A percentile compares a stretch with the other conserved stretches of the same genome.
phyloP scores from a whole-genome alignment of 1,139 yeast species.

The Hansenula lynferdii region DNA sequence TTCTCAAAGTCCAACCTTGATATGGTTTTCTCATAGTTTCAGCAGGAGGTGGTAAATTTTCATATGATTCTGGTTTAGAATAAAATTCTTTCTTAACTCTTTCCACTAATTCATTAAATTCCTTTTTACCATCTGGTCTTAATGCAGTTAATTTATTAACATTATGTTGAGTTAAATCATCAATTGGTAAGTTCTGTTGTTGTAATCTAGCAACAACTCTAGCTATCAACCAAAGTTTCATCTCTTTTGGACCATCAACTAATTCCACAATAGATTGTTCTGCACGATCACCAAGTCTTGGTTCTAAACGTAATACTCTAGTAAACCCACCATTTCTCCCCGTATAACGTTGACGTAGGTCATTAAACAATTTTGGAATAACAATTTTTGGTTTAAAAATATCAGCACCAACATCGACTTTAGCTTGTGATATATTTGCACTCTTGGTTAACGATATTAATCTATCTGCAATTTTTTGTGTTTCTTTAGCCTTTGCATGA shows the following conservation, averaged over 20 bases:
- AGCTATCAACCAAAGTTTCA: conserved; percentile 75
- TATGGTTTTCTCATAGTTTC: conserved; percentile 6
- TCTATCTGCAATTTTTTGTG: conserved; percentile 26
- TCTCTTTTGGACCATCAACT: conserved; percentile 74
- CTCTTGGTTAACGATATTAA: conserved; percentile 25
- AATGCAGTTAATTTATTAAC: conserved; percentile 44
- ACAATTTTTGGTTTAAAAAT: conserved; percentile 39
- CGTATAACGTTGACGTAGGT: conserved; percentile 58
- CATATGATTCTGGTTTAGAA: conserved; percentile 15
- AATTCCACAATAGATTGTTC: conserved; percentile 87
- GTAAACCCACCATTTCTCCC: conserved; percentile 79
- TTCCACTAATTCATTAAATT: conserved; percentile 61
- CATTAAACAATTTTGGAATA: conserved; percentile 60
- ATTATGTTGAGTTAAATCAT: conserved; percentile 54
- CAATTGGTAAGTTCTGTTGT: conserved; percentile 58
- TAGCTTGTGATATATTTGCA: conserved; percentile 24
- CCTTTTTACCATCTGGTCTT: conserved; percentile 45
- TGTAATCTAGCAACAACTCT: conserved; percentile 77
- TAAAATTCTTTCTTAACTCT: conserved; percentile 58
- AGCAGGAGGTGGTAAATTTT: conserved; percentile 13
- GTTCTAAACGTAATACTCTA: conserved; percentile 77
- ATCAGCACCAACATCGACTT: conserved; percentile 25
- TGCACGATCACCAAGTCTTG: conserved; percentile 86
- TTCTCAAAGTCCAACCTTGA: neutral
- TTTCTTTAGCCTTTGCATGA: conserved; percentile 65